Base-by-base conservation (phyloP, 2,329 filamentous ascomycete species). In the Rutstroemia sp. region DNA sequence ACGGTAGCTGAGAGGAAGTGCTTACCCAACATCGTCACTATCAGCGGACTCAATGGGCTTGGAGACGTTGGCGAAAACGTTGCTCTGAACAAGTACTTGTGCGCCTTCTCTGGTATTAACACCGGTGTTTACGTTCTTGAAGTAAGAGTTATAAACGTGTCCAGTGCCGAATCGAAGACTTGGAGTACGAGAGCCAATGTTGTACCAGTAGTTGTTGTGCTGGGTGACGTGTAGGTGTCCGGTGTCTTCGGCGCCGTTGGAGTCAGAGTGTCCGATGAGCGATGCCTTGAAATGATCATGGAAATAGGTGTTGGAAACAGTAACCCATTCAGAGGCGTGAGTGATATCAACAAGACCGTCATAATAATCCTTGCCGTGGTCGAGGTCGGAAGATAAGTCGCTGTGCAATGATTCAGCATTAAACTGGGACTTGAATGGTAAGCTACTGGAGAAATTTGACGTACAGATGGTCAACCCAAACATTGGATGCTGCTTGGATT, bases 121-220 rank as follows among this genome's bases (percentile, higher is more conserved):
- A 46, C 75, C 79, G 38, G 78, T 76, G 47, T 70, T 73, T 54
- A 71, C 67, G 61, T 76, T 66, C 63, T 71, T 68, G 66, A 73
- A 73, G 68, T 74, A 77, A 63, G 72, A 76, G 73, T 81, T 81
- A 14, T 17, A 54, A 9, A 55, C 67, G 71, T 88, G 84, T 7
- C 73, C 82, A 41, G 79, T 84, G 27, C 84, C 85, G 71, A 87
- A 88, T 64, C 84, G 81, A 66, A 86, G 67, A 4, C 78, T 81
- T 4, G 85, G 84, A 0, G 72, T 73, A 56, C 38, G 54, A 23
- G 55, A 62, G 4, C 60, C 60, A 12, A 60, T 59, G 50, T 67
- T 66, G 12, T 27, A n/a, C 59, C 57, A 64, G 42, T 64, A 59
- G 58, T 67, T 67, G 48, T 67, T 59, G 39, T 58, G 55, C 42